Conservation (phyloP, 108 stramenopile genomes). For the Fragilariopsis cylindrus region DNA sequence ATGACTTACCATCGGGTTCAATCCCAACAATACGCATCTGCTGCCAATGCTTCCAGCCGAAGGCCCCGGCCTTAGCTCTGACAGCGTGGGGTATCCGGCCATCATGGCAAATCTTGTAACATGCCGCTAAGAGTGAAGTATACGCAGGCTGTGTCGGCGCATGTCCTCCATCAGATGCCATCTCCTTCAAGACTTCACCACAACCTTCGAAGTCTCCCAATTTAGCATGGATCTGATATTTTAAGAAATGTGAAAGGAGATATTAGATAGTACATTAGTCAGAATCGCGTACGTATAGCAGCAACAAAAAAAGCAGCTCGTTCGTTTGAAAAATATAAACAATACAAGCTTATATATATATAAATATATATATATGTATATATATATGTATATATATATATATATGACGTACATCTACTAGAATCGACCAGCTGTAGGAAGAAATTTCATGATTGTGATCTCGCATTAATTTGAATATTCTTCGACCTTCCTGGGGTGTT, state of each 20-base stretch:
- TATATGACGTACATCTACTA: slow-evolving; percentile 50
- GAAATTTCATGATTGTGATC: slow-evolving; percentile 58
- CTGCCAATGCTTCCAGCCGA: slow-evolving; percentile 81
- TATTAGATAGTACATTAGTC: no score
- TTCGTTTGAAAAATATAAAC: no score
- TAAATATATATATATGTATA: no score
- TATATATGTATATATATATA: no score
- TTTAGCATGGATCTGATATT: slow-evolving; percentile 57
- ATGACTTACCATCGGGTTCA: slow-evolving; percentile 60
- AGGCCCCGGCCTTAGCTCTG: slow-evolving; percentile 68
- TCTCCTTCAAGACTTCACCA: slow-evolving; percentile 67
- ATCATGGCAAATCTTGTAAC: slow-evolving; percentile 75
- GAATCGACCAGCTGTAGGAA: slow-evolving; percentile 72
- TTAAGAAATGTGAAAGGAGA: background rate
- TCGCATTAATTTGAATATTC: slow-evolving; percentile 70
- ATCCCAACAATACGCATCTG: slow-evolving; percentile 80
- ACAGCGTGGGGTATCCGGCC: slow-evolving; percentile 66
- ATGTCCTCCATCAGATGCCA: slow-evolving; percentile 42
- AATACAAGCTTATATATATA: no score
- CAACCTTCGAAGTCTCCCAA: slow-evolving; percentile 80
- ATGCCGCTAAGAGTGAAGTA: slow-evolving; percentile 81
- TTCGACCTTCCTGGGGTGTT: slow-evolving; percentile 74
- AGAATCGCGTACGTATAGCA: no score
- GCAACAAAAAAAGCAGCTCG: no score
- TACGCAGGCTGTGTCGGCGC: slow-evolving; percentile 75